Evolutionary conservation across 805 yeast species (phyloP).

Genomic region (Isabelozyma heimii): DNA sequence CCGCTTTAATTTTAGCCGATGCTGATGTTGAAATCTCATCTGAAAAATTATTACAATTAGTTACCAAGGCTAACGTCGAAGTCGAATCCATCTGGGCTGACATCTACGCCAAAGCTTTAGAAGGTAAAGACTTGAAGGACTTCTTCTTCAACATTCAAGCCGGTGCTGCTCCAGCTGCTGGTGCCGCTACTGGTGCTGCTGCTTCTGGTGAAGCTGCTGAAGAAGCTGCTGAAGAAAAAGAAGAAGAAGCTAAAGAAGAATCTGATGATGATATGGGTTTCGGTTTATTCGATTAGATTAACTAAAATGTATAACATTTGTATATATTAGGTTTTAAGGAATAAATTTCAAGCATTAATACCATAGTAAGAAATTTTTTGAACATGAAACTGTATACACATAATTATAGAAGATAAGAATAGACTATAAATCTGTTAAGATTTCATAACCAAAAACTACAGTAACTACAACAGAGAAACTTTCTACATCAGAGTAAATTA

Average conservation of each 20-base stretch:
- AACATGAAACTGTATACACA: too few species aligned
- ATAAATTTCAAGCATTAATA: neutral
- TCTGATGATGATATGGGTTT: constrained; percentile 42
- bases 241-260: constrained; percentile 33
- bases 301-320: constrained; percentile 1
- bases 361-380: neutral
- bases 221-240: constrained; percentile 23
- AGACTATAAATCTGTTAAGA: too few species aligned
- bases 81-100: constrained; percentile 48
- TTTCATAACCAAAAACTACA: too few species aligned
- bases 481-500: neutral
- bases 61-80: constrained; percentile 41
- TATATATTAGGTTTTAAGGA: constrained; percentile 1
- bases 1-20: constrained; percentile 50
- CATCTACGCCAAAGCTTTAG: constrained; percentile 47
- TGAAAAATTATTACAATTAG: constrained; percentile 43
- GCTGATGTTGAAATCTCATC: constrained; percentile 45
- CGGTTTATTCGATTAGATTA: constrained; percentile 43
- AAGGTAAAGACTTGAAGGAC: constrained; percentile 46
- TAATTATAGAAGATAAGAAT: too few species aligned
- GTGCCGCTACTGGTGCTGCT: constrained; percentile 33
- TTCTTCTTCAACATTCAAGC: constrained; percentile 48
- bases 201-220: constrained; percentile 32
- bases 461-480: too few species aligned
- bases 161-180: constrained; percentile 44